Conservation (phyloP, 805 yeast genomes). For the Barnettozyma populi region DNA sequence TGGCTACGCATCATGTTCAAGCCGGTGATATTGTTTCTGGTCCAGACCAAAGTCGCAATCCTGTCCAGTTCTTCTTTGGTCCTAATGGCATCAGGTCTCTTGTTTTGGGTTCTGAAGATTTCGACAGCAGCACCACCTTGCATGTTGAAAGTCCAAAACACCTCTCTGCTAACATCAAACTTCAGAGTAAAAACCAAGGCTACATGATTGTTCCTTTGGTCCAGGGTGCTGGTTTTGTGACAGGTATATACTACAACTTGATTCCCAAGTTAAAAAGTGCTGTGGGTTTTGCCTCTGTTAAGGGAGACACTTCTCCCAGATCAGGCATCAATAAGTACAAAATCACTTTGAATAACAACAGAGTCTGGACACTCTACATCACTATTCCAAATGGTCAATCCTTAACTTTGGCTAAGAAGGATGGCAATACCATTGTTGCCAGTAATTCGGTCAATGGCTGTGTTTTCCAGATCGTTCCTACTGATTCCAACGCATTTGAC, state of each 20-base stretch:
- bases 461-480: slow-evolving; percentile 56
- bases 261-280: slow-evolving; percentile 52
- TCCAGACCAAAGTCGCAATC: slow-evolving; percentile 47
- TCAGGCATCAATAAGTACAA: slow-evolving; percentile 47
- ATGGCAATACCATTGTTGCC: slow-evolving; percentile 38
- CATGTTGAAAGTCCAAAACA: slow-evolving; percentile 28
- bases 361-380: slow-evolving; percentile 65
- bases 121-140: slow-evolving; percentile 26
- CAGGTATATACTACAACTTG: slow-evolving; percentile 53
- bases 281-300: slow-evolving; percentile 57
- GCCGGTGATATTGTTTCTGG: slow-evolving; percentile 63
- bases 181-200: slow-evolving; percentile 29
- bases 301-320: slow-evolving; percentile 33
- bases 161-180: slow-evolving; percentile 28
- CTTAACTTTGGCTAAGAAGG: slow-evolving; percentile 23
- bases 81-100: slow-evolving; percentile 65
- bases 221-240: slow-evolving; percentile 80
- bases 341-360: slow-evolving; percentile 47
- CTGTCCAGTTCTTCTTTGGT: slow-evolving; percentile 57
- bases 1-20: slow-evolving; percentile 62
- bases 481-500: slow-evolving; percentile 44
- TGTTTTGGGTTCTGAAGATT: slow-evolving; percentile 42
- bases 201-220: slow-evolving; percentile 54
- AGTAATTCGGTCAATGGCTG: slow-evolving; percentile 41
- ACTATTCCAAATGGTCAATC: slow-evolving; percentile 38